These are phyloP conservation scores for Xerocomus spinulosus DNA, from an alignment of 768 basidiomycete genomes.

Conservation along the genomic window DNA sequence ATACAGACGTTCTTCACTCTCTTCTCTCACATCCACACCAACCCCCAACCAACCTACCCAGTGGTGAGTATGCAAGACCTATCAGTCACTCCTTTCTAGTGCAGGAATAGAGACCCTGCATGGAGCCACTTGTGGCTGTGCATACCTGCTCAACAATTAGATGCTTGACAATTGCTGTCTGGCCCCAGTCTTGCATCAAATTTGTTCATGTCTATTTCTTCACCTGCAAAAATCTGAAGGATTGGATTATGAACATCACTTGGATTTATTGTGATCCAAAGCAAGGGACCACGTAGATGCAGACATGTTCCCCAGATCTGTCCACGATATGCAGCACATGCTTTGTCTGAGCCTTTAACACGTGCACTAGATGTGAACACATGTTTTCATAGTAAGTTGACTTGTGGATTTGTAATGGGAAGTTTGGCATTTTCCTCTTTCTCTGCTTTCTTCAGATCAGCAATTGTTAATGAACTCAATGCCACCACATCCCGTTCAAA, in stretches of 20 bases:
- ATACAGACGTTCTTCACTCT: no score
- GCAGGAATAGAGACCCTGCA: no score
- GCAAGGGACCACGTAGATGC: not conserved
- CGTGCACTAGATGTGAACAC: constrained; percentile 20
- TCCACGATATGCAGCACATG: constrained; percentile 1
- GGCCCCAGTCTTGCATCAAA: not conserved
- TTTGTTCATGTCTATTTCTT: not conserved
- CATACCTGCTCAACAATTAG: no score
- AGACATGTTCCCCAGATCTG: not conserved
- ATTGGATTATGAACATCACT: not conserved
- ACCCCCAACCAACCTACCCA: no score
- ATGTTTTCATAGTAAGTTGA: constrained; percentile 24
- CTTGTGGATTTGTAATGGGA: constrained; percentile 23
- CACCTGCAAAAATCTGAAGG: not conserved
- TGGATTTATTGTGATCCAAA: not conserved
- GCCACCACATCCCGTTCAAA: constrained; percentile 21
- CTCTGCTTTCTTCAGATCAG: constrained; percentile 30
- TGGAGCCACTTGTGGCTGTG: no score
- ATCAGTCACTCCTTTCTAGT: no score
- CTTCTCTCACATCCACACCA: no score
- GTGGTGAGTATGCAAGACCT: no score
- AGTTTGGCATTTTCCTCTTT: constrained; percentile 30
- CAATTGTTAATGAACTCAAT: constrained; percentile 23
- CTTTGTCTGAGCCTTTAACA: constrained; percentile 35
- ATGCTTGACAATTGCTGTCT: not conserved